Percentiles rank a stretch among this genome's conserved stretches.
Evolutionary conservation across 208 protist species (phyloP).

Genomic region (Phytomonas serpens): DNA sequence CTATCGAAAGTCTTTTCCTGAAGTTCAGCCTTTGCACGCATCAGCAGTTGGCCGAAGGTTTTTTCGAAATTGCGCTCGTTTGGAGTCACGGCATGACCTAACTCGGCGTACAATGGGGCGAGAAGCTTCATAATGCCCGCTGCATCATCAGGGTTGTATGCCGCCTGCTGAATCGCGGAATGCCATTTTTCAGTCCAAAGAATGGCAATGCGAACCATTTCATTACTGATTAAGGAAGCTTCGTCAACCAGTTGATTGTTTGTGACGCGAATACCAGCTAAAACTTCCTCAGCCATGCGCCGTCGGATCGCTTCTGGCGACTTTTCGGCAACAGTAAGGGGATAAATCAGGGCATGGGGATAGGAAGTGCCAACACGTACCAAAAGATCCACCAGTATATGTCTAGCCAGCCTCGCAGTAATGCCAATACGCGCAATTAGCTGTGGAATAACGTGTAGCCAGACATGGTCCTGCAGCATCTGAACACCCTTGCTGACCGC

Average conservation of each 20-base stretch:
- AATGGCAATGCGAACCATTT: conserved; percentile 98
- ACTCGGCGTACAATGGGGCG: conserved; percentile 93
- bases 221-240: conserved; percentile 95
- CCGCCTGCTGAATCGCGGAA: conserved; percentile 94
- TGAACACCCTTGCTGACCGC: conserved; percentile 90
- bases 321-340: conserved; percentile 96
- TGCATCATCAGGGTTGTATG: conserved; percentile 93
- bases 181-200: conserved; percentile 95
- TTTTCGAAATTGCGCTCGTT: conserved; percentile 93
- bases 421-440: conserved; percentile 98
- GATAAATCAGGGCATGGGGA: conserved; percentile 99
- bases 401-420: conserved; percentile 69
- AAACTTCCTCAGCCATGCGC: conserved; percentile 73
- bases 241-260: conserved; percentile 88
- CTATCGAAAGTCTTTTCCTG: conserved; percentile 44
- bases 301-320: conserved; percentile 65
- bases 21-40: conserved; percentile 45
- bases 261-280: conserved; percentile 66
- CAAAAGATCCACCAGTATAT: conserved; percentile 93
- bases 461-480: conserved; percentile 93
- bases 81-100: conserved; percentile 88
- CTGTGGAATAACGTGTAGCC: conserved; percentile 99
- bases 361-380: conserved; percentile 93
- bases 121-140: conserved; percentile 88
- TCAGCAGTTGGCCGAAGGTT: conserved; percentile 58